Evolutionary conservation across 1,139 yeast species (phyloP).

Genomic region (Pichia sp.): DNA sequence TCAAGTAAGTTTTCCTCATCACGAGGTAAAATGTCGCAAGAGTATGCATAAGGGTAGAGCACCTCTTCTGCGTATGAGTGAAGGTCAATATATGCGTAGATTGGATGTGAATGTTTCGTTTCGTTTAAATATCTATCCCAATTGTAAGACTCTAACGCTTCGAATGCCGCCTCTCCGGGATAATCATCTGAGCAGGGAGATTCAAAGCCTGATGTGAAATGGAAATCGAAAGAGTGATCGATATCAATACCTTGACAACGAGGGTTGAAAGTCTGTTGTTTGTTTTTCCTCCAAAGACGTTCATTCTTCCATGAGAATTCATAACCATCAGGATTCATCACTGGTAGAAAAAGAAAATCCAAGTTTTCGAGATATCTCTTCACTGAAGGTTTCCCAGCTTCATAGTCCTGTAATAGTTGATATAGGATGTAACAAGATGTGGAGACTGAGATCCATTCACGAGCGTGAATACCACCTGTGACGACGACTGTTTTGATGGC

Average conservation of each 20-base stretch:
- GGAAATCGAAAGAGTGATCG: conserved; percentile 76
- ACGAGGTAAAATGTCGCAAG: conserved; percentile 65
- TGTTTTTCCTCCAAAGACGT: conserved; percentile 82
- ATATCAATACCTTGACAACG: conserved; percentile 78
- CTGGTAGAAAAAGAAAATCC: conserved; percentile 74
- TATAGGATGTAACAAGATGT: conserved; percentile 59
- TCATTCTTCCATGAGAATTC: conserved; percentile 74
- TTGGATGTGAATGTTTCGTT: conserved; percentile 51
- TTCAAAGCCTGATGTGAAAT: conserved; percentile 59
- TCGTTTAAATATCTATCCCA: conserved; percentile 59
- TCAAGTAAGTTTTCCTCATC: conserved; percentile 78
- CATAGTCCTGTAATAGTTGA: conserved; percentile 47
- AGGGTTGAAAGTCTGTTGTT: conserved; percentile 66
- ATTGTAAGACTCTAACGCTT: conserved; percentile 63
- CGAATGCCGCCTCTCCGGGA: conserved; percentile 70
- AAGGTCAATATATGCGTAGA: conserved; percentile 72
- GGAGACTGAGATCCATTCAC: conserved; percentile 84
- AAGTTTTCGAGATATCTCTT: conserved; percentile 38
- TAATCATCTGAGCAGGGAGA: conserved; percentile 77
- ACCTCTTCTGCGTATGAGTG: conserved; percentile 84
- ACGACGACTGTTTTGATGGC: conserved; percentile 64
- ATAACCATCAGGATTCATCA: conserved; percentile 88
- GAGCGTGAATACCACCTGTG: conserved; percentile 81
- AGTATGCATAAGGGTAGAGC: conserved; percentile 74
- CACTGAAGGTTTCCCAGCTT: conserved; percentile 32